Evolutionary conservation across 495 filamentous ascomycete species (phyloP).

Genomic region (Gamarada debralockiae): DNA sequence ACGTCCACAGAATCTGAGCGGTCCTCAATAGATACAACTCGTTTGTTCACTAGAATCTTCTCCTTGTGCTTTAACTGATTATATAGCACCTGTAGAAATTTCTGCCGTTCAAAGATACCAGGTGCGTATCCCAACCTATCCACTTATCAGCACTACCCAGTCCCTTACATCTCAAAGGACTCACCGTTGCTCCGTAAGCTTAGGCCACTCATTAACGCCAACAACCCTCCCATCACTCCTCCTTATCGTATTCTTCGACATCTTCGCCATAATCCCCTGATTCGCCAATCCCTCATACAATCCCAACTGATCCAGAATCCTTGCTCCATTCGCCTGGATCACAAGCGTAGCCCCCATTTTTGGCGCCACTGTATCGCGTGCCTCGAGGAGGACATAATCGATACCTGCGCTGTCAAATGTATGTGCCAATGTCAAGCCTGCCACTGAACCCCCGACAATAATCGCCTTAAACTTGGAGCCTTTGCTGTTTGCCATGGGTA

Average conservation of each 20-base stretch:
- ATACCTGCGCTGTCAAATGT: constrained; percentile 21
- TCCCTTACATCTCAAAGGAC: constrained; percentile 13
- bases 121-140: constrained; percentile 25
- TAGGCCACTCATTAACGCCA: constrained; percentile 4
- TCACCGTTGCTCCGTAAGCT: constrained; percentile 10
- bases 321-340: constrained; percentile 26
- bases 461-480: constrained; percentile 30
- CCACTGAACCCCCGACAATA: constrained; percentile 27
- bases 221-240: constrained; percentile 19
- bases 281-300: constrained; percentile 27
- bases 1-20: constrained; percentile 26
- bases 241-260: constrained; percentile 10
- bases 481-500: too few species aligned
- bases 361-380: constrained; percentile 20
- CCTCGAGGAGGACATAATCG: constrained; percentile 27
- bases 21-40: constrained; percentile 30
- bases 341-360: constrained; percentile 27
- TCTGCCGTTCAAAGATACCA: constrained; percentile 30
- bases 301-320: constrained; percentile 35
- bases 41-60: constrained; percentile 29
- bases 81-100: constrained; percentile 30
- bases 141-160: background rate
- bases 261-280: constrained; percentile 14
- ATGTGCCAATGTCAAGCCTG: constrained; percentile 27
- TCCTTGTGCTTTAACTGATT: constrained; percentile 32